Evolutionary conservation across 768 basidiomycete genomes (phyloP).

Genomic region (Phanerodontia chrysosporium): DNA sequence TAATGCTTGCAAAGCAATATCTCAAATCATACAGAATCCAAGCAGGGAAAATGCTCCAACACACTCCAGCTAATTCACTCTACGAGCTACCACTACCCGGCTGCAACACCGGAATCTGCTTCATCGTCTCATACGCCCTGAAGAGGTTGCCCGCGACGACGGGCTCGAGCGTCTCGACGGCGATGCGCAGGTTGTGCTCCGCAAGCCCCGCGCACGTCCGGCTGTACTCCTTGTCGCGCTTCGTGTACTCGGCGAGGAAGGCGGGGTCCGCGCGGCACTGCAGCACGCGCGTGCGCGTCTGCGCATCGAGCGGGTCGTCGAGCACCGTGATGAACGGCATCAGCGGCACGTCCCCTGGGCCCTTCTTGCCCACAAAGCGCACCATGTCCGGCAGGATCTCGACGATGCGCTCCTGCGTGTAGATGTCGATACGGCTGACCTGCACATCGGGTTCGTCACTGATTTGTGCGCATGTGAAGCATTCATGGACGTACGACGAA

Average conservation of each 20-base stretch:
- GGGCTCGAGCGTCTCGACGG: neutral
- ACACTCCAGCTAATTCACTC: too few species aligned
- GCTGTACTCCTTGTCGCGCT: neutral
- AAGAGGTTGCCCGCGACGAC: neutral
- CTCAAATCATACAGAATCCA: too few species aligned
- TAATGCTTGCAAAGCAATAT: conserved; percentile 25
- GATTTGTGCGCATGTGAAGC: neutral
- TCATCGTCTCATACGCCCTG: neutral
- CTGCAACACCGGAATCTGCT: too few species aligned
- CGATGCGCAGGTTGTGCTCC: neutral
- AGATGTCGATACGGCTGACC: neutral
- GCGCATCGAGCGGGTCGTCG: neutral
- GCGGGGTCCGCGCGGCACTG: neutral
- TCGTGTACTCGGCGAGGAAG: neutral
- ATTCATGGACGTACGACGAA: neutral
- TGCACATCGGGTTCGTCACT: neutral
- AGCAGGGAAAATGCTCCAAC: too few species aligned
- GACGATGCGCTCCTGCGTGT: neutral
- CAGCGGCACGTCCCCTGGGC: neutral
- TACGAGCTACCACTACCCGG: too few species aligned
- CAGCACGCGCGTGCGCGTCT: neutral
- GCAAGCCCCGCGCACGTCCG: neutral
- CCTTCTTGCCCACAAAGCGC: neutral
- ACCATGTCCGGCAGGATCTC: neutral
- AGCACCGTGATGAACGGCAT: neutral